Percentiles rank a stretch among this genome's conserved stretches.
phyloP scores from a whole-genome alignment of 2,329 filamentous ascomycete genomes.

The Nothophoma quercina region DNA sequence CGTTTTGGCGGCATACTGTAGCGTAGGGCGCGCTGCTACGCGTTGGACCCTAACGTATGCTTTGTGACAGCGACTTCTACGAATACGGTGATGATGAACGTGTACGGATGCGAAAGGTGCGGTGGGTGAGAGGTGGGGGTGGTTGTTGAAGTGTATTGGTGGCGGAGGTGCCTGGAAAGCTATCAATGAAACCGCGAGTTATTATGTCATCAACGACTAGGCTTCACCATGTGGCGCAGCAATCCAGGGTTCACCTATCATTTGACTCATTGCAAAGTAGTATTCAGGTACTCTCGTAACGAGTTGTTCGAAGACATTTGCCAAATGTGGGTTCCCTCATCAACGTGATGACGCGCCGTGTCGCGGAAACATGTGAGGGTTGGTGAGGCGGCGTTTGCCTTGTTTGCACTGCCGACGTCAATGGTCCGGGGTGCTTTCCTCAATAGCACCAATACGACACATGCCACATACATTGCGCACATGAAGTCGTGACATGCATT shows the following conservation, averaged over 20 bases:
- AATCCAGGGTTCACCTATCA: not conserved
- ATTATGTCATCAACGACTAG: constrained; percentile 13
- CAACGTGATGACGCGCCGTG: not conserved
- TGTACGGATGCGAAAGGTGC: not conserved
- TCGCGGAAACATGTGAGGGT: constrained; percentile 5
- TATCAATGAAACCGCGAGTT: not conserved
- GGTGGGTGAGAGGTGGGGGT: constrained; percentile 1
- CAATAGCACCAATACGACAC: constrained; percentile 11
- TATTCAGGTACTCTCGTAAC: no score
- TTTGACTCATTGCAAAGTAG: not conserved
- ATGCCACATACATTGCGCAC: constrained; percentile 22
- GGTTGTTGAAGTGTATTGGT: not conserved
- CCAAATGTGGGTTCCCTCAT: no score
- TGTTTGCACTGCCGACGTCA: constrained; percentile 37
- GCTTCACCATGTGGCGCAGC: not conserved
- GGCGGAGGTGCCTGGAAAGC: constrained; percentile 13
- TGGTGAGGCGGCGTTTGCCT: constrained; percentile 18
- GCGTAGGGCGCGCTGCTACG: constrained; percentile 20
- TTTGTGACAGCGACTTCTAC: constrained; percentile 43
- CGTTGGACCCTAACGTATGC: constrained; percentile 14
- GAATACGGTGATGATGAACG: not conserved
- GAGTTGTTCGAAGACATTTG: no score
- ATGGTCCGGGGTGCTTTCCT: constrained; percentile 1
- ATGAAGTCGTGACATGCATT: constrained; percentile 43
- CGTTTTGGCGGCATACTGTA: constrained; percentile 55